phyloP scores from a whole-genome alignment of 1,284 basidiomycete genomes.

The Anthracocystis panici-leucophaei region DNA sequence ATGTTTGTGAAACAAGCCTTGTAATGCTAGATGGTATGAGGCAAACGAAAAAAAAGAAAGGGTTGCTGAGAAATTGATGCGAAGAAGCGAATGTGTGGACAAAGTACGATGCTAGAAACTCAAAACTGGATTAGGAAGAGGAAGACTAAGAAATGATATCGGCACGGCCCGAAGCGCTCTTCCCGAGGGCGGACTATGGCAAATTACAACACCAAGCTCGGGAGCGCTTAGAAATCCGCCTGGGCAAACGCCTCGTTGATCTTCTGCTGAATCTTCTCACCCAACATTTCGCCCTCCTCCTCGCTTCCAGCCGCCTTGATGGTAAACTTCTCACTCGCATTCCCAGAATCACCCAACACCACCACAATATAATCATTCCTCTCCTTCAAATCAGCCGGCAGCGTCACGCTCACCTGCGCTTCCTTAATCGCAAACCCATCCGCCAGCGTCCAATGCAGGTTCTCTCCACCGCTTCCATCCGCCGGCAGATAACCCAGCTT shows the following conservation, averaged over 20 bases:
- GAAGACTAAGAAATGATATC: too few relatives aligned
- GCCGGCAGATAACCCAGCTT: slow-evolving; percentile 48
- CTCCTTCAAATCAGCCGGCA: slow-evolving; percentile 27
- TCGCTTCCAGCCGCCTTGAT: slow-evolving; percentile 14
- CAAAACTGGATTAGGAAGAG: too few relatives aligned
- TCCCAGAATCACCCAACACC: slow-evolving; percentile 49
- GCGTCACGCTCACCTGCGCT: slow-evolving; percentile 23
- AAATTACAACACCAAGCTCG: background rate
- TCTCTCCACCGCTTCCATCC: slow-evolving; percentile 40
- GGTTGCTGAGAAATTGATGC: too few relatives aligned
- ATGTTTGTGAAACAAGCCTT: too few relatives aligned
- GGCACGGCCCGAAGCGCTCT: too few relatives aligned
- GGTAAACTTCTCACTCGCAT: slow-evolving; percentile 36
- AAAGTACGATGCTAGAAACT: too few relatives aligned
- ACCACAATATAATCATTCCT: slow-evolving; percentile 49
- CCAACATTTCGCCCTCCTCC: background rate
- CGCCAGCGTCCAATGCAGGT: slow-evolving; percentile 41
- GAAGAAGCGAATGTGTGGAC: too few relatives aligned
- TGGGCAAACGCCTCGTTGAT: slow-evolving; percentile 16
- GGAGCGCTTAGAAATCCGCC: slow-evolving; percentile 5
- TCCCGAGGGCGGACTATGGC: slow-evolving; percentile 13
- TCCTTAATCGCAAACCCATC: slow-evolving; percentile 31
- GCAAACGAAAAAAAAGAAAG: too few relatives aligned
- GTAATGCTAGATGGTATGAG: too few relatives aligned
- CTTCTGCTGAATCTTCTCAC: slow-evolving; percentile 14